Evolutionary conservation across 2,329 filamentous ascomycete species (phyloP), one percentile per base, ranked within the genome.

Genomic region (Alternaria sp.): DNA sequence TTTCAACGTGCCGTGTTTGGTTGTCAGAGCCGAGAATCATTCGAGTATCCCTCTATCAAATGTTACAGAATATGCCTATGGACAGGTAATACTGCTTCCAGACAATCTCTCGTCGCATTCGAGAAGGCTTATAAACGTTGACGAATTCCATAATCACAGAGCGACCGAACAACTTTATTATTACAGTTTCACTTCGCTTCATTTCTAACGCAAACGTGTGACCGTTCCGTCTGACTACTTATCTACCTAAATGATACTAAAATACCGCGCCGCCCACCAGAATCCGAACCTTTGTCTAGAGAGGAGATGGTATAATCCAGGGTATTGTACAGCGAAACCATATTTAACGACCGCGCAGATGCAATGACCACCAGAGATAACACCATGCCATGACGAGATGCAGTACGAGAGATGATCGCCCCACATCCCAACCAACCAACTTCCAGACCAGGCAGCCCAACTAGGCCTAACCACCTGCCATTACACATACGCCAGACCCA

Each of bases 281-380:
- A 30, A 51, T 18, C 24, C 34, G 20, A 30, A 30, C 20, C 49
- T 20, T 30, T n/a, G 26, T 74, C 71, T 75, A 75, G 73, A 75
- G 72, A 74, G 72, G 74, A 76, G 70, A 73, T 72, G 72, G 72
- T 73, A 74, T 72, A 74, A 75, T 67, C 74, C 67, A 69, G 72
- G 72, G 72, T 75, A 75, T 74, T 73, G 64, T 73, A 75, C 71
- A 46, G 54, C 61, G 60, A 63, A 66, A 67, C 65, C 64, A 71
- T 64, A 57, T 56, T 48, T 56, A 39, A 55, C 53, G 42, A 55
- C 54, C 42, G 32, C 59, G 28, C 36, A 51, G 49, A 51, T 51
- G 49, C 36, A 51, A 51, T 49, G 20, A 46, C 52, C 52, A 47
- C 52, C 42, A 54, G 42, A 39, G 30, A 39, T 34, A 54, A 54